Base-by-base conservation (phyloP, 805 yeast species). In the Candida easanensis region DNA sequence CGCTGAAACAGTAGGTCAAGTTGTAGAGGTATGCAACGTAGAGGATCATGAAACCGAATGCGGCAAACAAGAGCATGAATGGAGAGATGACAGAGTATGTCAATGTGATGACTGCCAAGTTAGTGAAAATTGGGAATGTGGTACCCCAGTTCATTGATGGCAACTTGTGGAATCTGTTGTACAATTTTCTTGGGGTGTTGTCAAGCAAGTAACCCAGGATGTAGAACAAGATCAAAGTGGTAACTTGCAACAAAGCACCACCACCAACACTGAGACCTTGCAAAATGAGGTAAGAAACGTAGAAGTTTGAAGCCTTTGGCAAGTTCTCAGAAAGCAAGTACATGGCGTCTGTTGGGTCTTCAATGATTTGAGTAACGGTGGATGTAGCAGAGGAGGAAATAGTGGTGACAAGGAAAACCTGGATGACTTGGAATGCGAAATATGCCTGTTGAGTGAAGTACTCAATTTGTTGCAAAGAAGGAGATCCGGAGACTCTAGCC, bases 1-100 rank as follows among this genome's bases (percentile, higher is more conserved):
- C 88, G 35, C 74, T 70, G 50, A 69, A 74, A 21, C 85, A 82
- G 65, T 87, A 91, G 21, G 82, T 73, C 53, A 86, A 69, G 64
- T 84, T 89, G 74, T 91, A 83, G 56, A 83, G 63, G 67, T 78
- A 88, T 2, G 95, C 88, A 51, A 90, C 62, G 70, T 83, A 91
- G 20, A 88, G 62, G 46, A 89, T 64, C 38, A 73, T 66, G 64
- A 88, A 90, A 1, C 90, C 85, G 37, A 74, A 75, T 22, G 80
- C 70, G 4, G 89, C 79, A 60, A 93, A 90, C 17, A 84, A 63
- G 50, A 90, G 65, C 49, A 91, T 84, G 56, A 91, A 66, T 13
- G 99, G 98, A 2, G 97, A 78, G 48, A 85, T 84, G 46, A 85
- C 74, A 4, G 85, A 65, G 58, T 82, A 85, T 0, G 88, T 76